phyloP scores from a whole-genome alignment of 2,329 filamentous ascomycete species.

The Sporothrix protearum region DNA sequence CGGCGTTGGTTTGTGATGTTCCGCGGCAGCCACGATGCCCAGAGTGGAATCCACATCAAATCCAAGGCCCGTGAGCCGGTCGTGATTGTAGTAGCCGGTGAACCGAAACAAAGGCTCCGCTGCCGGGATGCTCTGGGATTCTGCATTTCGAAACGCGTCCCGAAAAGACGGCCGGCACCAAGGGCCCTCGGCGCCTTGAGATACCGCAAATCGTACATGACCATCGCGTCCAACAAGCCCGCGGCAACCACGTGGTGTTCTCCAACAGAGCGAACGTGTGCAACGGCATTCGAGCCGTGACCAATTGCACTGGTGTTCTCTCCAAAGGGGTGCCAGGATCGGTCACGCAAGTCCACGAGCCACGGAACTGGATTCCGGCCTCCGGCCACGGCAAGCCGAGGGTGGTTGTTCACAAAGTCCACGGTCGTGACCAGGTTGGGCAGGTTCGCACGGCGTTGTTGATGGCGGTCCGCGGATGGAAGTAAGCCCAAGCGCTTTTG shows the following conservation, averaged over 20 bases:
- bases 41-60: conserved; percentile 52
- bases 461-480: not conserved
- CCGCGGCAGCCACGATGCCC: conserved; percentile 51
- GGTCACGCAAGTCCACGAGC: conserved; percentile 45
- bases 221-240: conserved; percentile 49
- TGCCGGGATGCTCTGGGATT: not conserved
- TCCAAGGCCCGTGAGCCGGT: conserved; percentile 37
- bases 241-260: conserved; percentile 51
- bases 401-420: conserved; percentile 33
- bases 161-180: not conserved
- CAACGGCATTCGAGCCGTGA: conserved; percentile 24
- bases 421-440: conserved; percentile 11
- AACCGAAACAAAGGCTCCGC: conserved; percentile 47
- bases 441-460: not conserved
- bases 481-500: not conserved
- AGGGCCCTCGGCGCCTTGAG: not conserved
- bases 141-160: not conserved
- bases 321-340: conserved; percentile 13
- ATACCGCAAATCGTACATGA: conserved; percentile 56
- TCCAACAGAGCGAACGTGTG: conserved; percentile 50
- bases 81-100: conserved; percentile 48
- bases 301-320: not conserved
- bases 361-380: conserved; percentile 45
- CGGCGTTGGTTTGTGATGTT: conserved; percentile 34
- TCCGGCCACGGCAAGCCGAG: conserved; percentile 49